Conservation (phyloP, 2,329 filamentous ascomycete genomes). For the Diaporthe australafricana region DNA sequence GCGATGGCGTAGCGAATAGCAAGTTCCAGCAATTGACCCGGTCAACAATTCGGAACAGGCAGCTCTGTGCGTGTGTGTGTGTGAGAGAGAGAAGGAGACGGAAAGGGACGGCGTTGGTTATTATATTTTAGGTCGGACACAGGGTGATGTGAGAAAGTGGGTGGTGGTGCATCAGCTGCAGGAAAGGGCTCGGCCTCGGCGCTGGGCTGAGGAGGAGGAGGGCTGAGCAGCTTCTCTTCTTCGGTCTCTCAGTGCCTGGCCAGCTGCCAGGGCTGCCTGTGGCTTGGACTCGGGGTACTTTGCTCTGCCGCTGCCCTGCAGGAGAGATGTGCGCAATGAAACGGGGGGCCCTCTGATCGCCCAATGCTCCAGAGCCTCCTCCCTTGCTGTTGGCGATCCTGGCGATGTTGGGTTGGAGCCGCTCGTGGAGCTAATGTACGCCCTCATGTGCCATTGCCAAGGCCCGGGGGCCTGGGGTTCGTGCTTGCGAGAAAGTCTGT, state of each 20-base stretch:
- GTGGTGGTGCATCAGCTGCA: neutral
- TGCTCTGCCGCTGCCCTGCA: constrained; percentile 2
- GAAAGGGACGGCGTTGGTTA: neutral
- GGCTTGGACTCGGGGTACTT: constrained; percentile 1
- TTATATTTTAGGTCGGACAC: constrained; percentile 15
- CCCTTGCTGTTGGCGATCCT: constrained; percentile 19
- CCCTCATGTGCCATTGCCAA: constrained; percentile 11
- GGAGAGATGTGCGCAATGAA: constrained; percentile 4
- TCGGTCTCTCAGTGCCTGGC: too few relatives aligned
- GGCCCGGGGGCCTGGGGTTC: constrained; percentile 3
- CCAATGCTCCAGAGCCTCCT: neutral
- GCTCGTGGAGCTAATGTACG: constrained; percentile 11
- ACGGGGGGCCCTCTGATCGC: neutral
- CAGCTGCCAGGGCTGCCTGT: constrained; percentile 1
- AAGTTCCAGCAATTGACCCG: constrained; percentile 5
- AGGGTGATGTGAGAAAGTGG: neutral
- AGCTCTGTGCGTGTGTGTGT: neutral
- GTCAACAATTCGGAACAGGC: too few relatives aligned
- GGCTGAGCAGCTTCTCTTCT: constrained; percentile 15
- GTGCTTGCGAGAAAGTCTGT: neutral
- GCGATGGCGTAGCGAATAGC: neutral
- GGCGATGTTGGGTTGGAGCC: constrained; percentile 6
- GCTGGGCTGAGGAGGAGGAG: constrained; percentile 1
- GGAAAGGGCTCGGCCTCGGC: constrained; percentile 6
- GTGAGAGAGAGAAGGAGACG: neutral